A percentile compares a stretch with the other conserved stretches of the same genome.
phyloP scores from a whole-genome alignment of 768 basidiomycete genomes.

The Termitomyces sp. region DNA sequence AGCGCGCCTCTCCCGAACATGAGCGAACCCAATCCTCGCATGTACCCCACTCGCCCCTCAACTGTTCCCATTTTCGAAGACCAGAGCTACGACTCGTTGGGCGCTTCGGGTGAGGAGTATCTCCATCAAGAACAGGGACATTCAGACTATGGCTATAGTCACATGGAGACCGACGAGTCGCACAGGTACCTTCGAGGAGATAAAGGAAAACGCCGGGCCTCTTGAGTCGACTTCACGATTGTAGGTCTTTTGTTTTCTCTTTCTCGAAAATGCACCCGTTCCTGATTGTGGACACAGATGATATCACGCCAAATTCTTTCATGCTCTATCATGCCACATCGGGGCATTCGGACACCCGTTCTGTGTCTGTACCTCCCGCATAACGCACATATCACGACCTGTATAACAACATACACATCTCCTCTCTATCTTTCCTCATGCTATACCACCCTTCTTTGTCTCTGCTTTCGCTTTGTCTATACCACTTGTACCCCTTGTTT shows the following conservation, averaged over 20 bases:
- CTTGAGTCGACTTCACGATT: not conserved
- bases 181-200: conserved; percentile 5
- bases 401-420: not conserved
- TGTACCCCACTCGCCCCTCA: conserved; percentile 3
- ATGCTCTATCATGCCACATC: not conserved
- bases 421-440: not conserved
- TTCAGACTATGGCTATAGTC: not conserved
- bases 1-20: conserved; percentile 6
- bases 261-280: not conserved
- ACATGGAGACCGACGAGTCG: not conserved
- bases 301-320: not conserved
- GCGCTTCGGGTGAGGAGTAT: not conserved
- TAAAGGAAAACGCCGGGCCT: conserved; percentile 8
- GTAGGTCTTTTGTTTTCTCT: not conserved
- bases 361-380: not conserved
- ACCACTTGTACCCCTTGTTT: not conserved
- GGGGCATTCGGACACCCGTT: not conserved
- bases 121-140: not conserved
- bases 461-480: not conserved
- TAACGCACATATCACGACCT: not conserved
- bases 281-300: conserved; percentile 1
- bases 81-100: not conserved
- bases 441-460: not conserved
- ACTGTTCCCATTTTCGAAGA: conserved; percentile 8
- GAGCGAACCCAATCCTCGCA: not conserved